Evolutionary conservation across 2,329 filamentous ascomycete genomes (phyloP), one percentile per base, ranked within the genome.

Genomic region (Sodiomyces alkalinus): DNA sequence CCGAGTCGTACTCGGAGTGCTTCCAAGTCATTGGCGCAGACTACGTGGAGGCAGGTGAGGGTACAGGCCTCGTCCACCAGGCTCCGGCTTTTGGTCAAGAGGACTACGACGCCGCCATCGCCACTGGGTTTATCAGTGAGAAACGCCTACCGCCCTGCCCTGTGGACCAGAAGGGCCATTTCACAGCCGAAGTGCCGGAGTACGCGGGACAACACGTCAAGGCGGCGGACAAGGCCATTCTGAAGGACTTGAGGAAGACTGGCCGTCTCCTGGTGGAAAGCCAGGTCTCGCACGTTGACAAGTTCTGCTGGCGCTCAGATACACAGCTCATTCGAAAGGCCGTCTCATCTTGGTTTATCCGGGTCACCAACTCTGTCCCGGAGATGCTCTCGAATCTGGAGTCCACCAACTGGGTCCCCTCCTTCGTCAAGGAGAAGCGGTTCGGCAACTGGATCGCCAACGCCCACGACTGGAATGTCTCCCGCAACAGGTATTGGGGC

Each of bases 391-490:
- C 81, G 42, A 90, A 87, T 40, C 86, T 94, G 34, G 78, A 92
- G 45, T 68, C 70, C 10, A 90, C 85, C 6, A 80, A 92, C 47
- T 96, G 87, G 87, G 83, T 92, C 2, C 87, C 87, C 2, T 74
- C 68, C 2, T 80, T 81, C 41, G 85, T 96, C 36, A 93, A 93
- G 52, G 86, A 93, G 44, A 80, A 77, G 48, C 74, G 87, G 10
- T 96, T 96, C 44, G 71, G 77, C 25, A 90, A 75, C 56, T 94
- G 87, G 87, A 87, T 96, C 37, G 62, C 68, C 34, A 87, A 87
- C 47, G 86, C 87, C 10, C 76, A 79, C 33, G 87, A 96, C 52
- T 96, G 87, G 87, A 92, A 93, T 47, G 79, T 96, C 18, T 90
- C 83, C 30, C 68, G 87, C 39, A 93, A 92, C 51, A 71, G 87